Base-by-base conservation (phyloP, 2,329 filamentous ascomycete genomes). In the Alternaria conjuncta region DNA sequence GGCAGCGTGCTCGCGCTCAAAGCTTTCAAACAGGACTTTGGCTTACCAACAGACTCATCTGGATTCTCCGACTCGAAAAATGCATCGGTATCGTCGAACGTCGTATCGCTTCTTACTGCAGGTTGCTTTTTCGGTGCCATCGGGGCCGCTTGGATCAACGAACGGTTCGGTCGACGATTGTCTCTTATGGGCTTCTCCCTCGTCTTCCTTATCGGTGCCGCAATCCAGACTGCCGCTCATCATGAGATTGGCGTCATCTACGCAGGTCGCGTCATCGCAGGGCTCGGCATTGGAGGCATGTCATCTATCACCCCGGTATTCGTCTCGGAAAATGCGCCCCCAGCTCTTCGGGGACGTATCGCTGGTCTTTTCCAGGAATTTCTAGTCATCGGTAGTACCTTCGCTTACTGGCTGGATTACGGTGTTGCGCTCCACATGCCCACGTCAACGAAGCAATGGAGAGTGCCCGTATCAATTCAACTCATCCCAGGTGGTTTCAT, bases 401-500 rank as follows among this genome's bases (percentile, higher is more conserved):
- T 75, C 10, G 71, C 71, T 11, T 75, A 74, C 67, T 78, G 76
- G 77, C 78, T 80, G 67, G 81, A 82, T 70, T 84, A 84, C 55
- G 83, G 82, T 7, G 74, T 84, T 18, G 65, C 72, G 10, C 75
- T 83, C 69, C 82, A 81, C 3, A 80, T 84, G 76, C 78, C 75
- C 7, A 74, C 80, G 1, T 80, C 76, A 18, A 81, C 80, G 60
- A 78, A 71, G 54, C 83, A 85, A 65, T 85, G 83, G 83, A 66
- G 82, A 32, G 83, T 84, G 41, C 82, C 82, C n/a, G 82, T 91
- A 65, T 87, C 84, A 2, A 84, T 92, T 1, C 89, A 92, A 79
- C 83, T 92, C 4, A 89, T 92, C 57, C 90, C 90, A 0, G 88
- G 84, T 2, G 89, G 88, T 6, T 72, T 91, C 2, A 83, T 92